Evolutionary conservation across 2,329 filamentous ascomycete species (phyloP).

Genomic region (Fusarium haematococcum): DNA sequence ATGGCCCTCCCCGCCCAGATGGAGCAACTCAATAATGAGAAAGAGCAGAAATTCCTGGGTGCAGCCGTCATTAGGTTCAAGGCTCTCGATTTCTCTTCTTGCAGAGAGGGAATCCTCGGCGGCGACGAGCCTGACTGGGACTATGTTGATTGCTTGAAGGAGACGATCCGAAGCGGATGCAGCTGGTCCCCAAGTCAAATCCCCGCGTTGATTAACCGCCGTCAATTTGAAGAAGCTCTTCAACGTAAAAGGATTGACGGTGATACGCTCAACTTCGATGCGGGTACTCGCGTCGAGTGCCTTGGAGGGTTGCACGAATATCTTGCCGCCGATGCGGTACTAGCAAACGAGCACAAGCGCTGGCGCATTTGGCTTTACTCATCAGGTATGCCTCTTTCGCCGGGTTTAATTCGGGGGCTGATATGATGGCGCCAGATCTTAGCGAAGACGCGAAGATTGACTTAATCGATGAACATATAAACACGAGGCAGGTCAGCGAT

Average conservation of each 20-base stretch:
- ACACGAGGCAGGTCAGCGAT: constrained; percentile 5
- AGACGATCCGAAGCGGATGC: constrained; percentile 4
- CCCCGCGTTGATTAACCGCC: constrained; percentile 7
- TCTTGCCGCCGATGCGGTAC: constrained; percentile 3
- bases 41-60: constrained; percentile 9
- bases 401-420: neutral
- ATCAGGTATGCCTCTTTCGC: constrained; percentile 2
- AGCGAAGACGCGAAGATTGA: constrained; percentile 7
- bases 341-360: constrained; percentile 1
- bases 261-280: neutral
- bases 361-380: constrained; percentile 11
- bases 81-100: neutral
- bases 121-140: constrained; percentile 1
- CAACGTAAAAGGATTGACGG: constrained; percentile 1
- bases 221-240: neutral
- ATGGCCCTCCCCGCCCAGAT: neutral
- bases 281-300: neutral
- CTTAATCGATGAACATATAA: neutral
- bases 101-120: constrained; percentile 1
- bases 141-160: constrained; percentile 9
- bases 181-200: constrained; percentile 10
- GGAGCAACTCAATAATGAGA: neutral
- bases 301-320: constrained; percentile 4
- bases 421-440: neutral
- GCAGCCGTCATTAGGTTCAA: constrained; percentile 7